Evolutionary conservation across 2,329 filamentous ascomycete genomes (phyloP).

Genomic region (Metarhizium brunneum): DNA sequence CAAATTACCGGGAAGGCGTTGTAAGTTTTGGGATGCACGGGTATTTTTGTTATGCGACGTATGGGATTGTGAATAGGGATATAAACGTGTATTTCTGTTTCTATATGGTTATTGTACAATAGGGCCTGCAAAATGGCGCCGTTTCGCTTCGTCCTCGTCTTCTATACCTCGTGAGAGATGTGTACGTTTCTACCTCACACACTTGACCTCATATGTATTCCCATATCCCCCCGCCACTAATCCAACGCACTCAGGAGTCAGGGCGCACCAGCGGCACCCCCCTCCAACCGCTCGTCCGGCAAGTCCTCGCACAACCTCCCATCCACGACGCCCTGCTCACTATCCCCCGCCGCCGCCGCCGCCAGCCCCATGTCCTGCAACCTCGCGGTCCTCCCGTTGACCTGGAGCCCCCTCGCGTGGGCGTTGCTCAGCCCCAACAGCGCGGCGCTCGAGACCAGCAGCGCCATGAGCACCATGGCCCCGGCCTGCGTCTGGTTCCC

Average conservation of each 20-base stretch:
- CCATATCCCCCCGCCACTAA: neutral
- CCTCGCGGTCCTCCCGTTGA: constrained; percentile 39
- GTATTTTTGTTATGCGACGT: neutral
- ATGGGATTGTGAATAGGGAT: neutral
- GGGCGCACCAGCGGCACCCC: neutral
- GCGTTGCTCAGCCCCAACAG: constrained; percentile 46
- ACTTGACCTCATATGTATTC: neutral
- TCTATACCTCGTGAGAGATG: no score
- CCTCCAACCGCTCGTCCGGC: neutral
- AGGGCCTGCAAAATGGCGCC: neutral
- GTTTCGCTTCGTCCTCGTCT: no score
- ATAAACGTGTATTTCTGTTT: neutral
- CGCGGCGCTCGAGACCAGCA: constrained; percentile 43
- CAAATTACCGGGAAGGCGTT: neutral
- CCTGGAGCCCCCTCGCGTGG: constrained; percentile 34
- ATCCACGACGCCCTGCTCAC: constrained; percentile 1
- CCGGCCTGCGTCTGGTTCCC: constrained; percentile 46
- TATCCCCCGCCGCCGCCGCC: neutral
- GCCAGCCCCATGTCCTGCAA: constrained; percentile 9
- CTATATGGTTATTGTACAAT: neutral
- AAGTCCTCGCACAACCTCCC: neutral
- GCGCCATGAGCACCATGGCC: constrained; percentile 38
- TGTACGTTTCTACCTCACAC: neutral
- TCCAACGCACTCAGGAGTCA: neutral
- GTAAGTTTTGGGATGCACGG: neutral